Base-by-base conservation (phyloP, 331 rosid genomes). In the Rosa hybrid region DNA sequence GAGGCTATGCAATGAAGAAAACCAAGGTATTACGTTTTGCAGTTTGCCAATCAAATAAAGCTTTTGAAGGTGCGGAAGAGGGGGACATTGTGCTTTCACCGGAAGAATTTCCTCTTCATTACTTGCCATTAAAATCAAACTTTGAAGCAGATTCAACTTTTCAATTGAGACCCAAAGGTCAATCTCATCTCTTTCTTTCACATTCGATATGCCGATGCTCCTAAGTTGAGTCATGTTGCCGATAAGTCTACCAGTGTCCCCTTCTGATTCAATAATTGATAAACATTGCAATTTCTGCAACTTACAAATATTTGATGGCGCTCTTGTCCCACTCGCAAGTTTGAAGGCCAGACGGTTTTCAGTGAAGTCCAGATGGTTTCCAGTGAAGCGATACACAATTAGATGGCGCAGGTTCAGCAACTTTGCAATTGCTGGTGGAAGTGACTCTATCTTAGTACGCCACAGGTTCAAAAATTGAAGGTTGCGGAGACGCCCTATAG, bases 211-310 rank as follows among this genome's bases (percentile, higher is more conserved):
- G n/a, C 21, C 59, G 3, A 53, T 1, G 21, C 1, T 0, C 3
- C 2, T 53, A 1, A 53, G 59, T 16, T 53, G 21, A 16, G 8
- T 5, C 59, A 53, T 18, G 59, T 17, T 53, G 0, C 59, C n/a
- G 8, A 17, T 16, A 1, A 16, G 60, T 54, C 60, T 54, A 0
- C 6, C 2, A 54, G 3, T 17, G 3, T 54, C 23, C 1, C 23
- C 11, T 1, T 54, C 60, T 54, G 11, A 17, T 0, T 17, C 60
- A 7, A 18, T 54, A 0, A 0, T 0, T 0, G 0, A 1, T 1
- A 54, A 17, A 54, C 11, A 6, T 18, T 54, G 60, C 7, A 54
- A 54, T 7, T 54, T 54, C 25, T 6, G 25, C 25, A 54, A 54
- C 60, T 54, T 1, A 7, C 10, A 54, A 18, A 54, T 54, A 54